phyloP scores from a whole-genome alignment of 129 eudicot species.

The Erigeron canadensis region DNA sequence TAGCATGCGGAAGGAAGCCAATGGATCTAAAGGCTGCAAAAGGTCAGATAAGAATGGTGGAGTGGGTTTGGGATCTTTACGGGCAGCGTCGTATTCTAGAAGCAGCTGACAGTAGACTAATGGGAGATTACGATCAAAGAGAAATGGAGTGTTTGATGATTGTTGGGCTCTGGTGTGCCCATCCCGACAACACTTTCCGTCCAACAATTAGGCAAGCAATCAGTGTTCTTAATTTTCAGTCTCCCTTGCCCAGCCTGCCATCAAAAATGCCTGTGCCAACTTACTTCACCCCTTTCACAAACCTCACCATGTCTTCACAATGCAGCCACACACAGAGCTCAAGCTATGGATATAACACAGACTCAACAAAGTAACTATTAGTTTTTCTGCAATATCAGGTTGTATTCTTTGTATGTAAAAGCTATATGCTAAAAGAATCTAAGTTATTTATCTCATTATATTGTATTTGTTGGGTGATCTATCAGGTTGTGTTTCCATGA shows the following conservation, averaged over 20 bases:
- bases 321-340: conserved; percentile 26
- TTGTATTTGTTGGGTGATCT: conserved; percentile 5
- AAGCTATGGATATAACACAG: conserved; percentile 28
- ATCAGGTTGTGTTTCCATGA: conserved; percentile 9
- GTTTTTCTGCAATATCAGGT: not conserved
- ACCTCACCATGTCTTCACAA: conserved; percentile 18
- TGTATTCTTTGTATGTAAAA: conserved; percentile 2
- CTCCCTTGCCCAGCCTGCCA: conserved; percentile 35
- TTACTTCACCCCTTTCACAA: conserved; percentile 28
- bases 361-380: conserved; percentile 26
- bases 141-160: conserved; percentile 50
- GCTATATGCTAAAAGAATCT: not conserved
- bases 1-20: conserved; percentile 46
- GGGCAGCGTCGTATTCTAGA: conserved; percentile 37
- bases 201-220: conserved; percentile 48
- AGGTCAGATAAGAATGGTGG: conserved; percentile 25
- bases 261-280: conserved; percentile 38
- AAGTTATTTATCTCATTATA: not conserved
- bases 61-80: conserved; percentile 48
- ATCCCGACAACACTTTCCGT: conserved; percentile 39
- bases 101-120: conserved; percentile 39
- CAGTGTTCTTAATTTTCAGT: conserved; percentile 42
- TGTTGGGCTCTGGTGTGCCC: conserved; percentile 54
- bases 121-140: conserved; percentile 23
- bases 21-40: conserved; percentile 26